Percentiles rank a stretch among this genome's conserved stretches.
These are phyloP conservation scores for Cladosporium sp. DNA, from an alignment of 2,329 filamentous ascomycete species.

Conservation along the genomic window DNA sequence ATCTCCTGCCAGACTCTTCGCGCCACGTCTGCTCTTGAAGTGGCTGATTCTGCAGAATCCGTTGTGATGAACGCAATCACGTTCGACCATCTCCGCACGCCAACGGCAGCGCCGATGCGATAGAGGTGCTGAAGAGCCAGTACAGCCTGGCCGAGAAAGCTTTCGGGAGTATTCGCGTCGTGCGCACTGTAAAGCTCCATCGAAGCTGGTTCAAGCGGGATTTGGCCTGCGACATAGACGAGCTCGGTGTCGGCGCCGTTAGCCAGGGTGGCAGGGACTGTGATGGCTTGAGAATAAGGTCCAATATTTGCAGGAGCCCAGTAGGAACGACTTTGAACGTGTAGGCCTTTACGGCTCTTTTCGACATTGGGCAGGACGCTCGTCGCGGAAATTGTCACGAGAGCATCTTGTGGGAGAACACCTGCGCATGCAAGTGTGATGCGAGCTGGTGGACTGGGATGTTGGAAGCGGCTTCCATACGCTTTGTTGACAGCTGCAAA, in stretches of 20 bases:
- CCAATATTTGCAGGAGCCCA: constrained; percentile 98
- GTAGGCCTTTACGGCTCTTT: constrained; percentile 52
- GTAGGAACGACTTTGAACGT: constrained; percentile 90
- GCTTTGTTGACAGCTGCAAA: constrained; percentile 70
- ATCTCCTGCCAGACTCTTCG: constrained; percentile 16
- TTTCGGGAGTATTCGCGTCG: not conserved
- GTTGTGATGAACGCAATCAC: constrained; percentile 67
- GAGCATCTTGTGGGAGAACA: constrained; percentile 54
- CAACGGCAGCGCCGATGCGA: constrained; percentile 69
- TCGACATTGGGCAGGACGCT: constrained; percentile 30
- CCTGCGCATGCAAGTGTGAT: constrained; percentile 77
- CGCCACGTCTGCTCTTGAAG: constrained; percentile 32
- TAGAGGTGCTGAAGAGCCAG: constrained; percentile 85
- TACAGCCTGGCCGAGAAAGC: constrained; percentile 51
- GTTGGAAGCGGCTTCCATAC: constrained; percentile 69
- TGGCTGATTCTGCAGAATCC: constrained; percentile 17
- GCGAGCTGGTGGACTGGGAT: constrained; percentile 77
- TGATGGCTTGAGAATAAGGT: constrained; percentile 87
- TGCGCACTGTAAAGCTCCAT: constrained; percentile 55
- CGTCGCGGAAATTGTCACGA: constrained; percentile 57
- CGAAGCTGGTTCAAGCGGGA: constrained; percentile 73
- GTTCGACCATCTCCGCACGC: constrained; percentile 69
- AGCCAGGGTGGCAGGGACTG: constrained; percentile 36
- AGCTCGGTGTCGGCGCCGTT: constrained; percentile 25
- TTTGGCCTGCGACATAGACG: constrained; percentile 80